A percentile compares a stretch with the other conserved stretches of the same genome.
These are phyloP conservation scores for Stipa capillata DNA, from an alignment of 176 grass and related monocot species.

Conservation along the genomic window DNA sequence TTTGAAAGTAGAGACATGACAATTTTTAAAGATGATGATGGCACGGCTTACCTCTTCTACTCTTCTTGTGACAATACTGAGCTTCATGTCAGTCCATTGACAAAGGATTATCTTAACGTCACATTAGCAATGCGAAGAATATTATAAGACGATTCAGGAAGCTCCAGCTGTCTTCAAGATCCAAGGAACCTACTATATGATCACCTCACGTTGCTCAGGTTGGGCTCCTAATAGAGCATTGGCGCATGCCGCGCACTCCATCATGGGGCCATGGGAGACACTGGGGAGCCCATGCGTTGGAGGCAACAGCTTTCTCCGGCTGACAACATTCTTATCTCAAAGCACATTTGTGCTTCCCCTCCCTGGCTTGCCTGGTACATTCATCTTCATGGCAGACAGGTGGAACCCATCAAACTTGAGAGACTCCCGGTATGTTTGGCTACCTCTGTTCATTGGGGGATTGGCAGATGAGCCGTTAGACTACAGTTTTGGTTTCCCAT, in stretches of 20 bases:
- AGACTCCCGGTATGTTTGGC: constrained; percentile 88
- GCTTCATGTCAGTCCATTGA: constrained; percentile 75
- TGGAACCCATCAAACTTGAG: constrained; percentile 78
- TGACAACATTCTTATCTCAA: constrained; percentile 81
- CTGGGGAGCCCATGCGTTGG: constrained; percentile 80
- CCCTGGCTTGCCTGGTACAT: constrained; percentile 63
- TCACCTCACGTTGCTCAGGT: constrained; percentile 80
- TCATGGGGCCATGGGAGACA: constrained; percentile 93
- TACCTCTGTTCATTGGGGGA: constrained; percentile 64
- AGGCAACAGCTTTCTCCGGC: constrained; percentile 62
- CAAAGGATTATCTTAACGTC: constrained; percentile 57
- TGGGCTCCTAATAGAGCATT: constrained; percentile 82
- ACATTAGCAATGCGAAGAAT: constrained; percentile 45
- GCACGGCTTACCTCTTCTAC: constrained; percentile 67
- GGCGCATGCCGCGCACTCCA: constrained; percentile 54
- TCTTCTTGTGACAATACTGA: constrained; percentile 65
- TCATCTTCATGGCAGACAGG: constrained; percentile 96
- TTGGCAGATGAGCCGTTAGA: constrained; percentile 70
- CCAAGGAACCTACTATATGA: constrained; percentile 77
- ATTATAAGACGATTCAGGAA: constrained; percentile 62
- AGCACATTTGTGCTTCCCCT: constrained; percentile 83
- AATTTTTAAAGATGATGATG: constrained; percentile 83
- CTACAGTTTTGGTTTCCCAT: constrained; percentile 69
- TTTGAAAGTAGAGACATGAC: constrained; percentile 91
- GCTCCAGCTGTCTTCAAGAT: constrained; percentile 82